Evolutionary conservation across 176 grass and related monocot species (phyloP).

Genomic region (Carex myosuroides): DNA sequence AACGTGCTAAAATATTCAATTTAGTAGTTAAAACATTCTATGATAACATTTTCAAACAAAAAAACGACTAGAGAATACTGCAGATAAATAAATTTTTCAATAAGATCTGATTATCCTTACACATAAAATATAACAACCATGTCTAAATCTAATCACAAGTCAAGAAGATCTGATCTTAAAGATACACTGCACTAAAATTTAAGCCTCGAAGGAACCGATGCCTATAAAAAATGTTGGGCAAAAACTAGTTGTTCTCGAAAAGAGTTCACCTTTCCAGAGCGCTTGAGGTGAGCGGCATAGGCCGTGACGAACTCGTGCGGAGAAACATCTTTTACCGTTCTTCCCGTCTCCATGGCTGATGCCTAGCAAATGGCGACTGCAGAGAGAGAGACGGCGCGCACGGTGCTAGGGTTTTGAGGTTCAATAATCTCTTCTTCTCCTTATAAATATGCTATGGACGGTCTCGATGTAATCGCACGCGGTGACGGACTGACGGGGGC

Average conservation of each 20-base stretch:
- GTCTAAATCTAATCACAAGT: not conserved
- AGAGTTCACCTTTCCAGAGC: slow-evolving; percentile 49
- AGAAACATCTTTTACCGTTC: slow-evolving; percentile 48
- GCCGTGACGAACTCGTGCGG: slow-evolving; percentile 62
- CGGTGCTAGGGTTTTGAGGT: slow-evolving; percentile 19
- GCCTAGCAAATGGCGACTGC: slow-evolving; percentile 9
- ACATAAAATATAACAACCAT: not conserved
- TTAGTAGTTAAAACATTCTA: too few species aligned
- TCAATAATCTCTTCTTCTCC: not conserved
- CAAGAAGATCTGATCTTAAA: not conserved
- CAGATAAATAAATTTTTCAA: not conserved
- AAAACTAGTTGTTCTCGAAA: not conserved
- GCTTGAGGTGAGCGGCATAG: slow-evolving; percentile 69
- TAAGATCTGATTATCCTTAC: not conserved
- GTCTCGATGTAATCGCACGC: not conserved
- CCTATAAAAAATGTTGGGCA: not conserved
- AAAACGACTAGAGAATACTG: not conserved
- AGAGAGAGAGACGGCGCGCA: not conserved
- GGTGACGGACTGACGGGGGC: not conserved
- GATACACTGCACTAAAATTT: not conserved
- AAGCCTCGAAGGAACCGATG: not conserved
- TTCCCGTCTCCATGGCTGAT: slow-evolving; percentile 18
- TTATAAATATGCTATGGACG: not conserved
- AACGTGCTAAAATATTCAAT: not conserved
- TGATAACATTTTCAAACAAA: too few species aligned